These are phyloP conservation scores for Capronia epimyces DNA, from an alignment of 2,329 filamentous ascomycete species.

Conservation along the genomic window DNA sequence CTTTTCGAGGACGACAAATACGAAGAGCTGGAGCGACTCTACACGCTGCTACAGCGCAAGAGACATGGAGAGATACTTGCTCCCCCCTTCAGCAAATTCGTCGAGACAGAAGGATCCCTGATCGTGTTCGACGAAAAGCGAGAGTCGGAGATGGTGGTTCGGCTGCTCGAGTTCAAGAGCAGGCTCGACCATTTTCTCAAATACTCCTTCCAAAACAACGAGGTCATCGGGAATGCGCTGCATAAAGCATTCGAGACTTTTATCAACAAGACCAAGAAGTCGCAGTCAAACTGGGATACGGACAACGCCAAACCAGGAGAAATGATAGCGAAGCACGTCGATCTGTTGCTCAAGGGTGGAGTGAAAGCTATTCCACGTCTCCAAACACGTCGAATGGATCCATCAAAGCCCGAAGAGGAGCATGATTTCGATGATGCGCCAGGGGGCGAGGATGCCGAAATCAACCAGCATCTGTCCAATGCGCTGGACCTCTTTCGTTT, in stretches of 20 bases:
- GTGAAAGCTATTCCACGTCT: conserved; percentile 72
- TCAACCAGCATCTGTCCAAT: conserved; percentile 87
- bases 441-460: conserved; percentile 69
- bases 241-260: conserved; percentile 82
- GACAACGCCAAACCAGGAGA: conserved; percentile 92
- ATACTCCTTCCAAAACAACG: conserved; percentile 69
- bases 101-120: conserved; percentile 64
- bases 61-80: conserved; percentile 65
- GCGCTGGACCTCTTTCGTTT: conserved; percentile 93
- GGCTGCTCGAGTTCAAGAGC: conserved; percentile 73
- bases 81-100: conserved; percentile 70
- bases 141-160: conserved; percentile 78
- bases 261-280: conserved; percentile 80
- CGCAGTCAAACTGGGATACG: conserved; percentile 65
- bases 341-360: conserved; percentile 79
- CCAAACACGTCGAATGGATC: conserved; percentile 51
- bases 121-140: conserved; percentile 75
- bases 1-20: conserved; percentile 67
- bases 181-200: conserved; percentile 71
- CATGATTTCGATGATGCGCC: conserved; percentile 51
- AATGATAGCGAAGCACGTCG: conserved; percentile 97
- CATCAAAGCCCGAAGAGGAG: conserved; percentile 54
- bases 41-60: conserved; percentile 68
- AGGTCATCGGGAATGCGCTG: conserved; percentile 70
- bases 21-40: conserved; percentile 67